phyloP scores from a whole-genome alignment of 192 early-diverging fungal genomes.

The Obelidium mucronatum region DNA sequence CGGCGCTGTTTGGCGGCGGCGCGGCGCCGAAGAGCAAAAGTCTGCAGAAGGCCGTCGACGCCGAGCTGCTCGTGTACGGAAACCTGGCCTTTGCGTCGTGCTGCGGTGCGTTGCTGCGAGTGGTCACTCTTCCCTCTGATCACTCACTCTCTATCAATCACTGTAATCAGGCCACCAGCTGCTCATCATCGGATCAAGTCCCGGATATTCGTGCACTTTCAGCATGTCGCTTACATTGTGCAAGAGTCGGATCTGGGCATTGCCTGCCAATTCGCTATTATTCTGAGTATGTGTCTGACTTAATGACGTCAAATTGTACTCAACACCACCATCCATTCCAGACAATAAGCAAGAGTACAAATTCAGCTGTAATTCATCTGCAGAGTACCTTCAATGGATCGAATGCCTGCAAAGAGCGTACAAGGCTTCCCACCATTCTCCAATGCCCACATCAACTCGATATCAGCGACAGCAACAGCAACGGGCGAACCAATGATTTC shows the following conservation, averaged over 20 bases:
- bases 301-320: not conserved
- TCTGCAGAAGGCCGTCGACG: not conserved
- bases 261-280: conserved; percentile 33
- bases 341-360: conserved; percentile 24
- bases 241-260: conserved; percentile 21
- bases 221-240: conserved; percentile 32
- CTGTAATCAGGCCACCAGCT: conserved; percentile 12
- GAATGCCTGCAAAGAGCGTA: conserved; percentile 19
- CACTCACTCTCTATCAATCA: not conserved
- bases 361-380: conserved; percentile 35
- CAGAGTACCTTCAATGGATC: conserved; percentile 40
- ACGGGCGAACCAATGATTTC: not conserved
- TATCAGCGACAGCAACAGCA: not conserved
- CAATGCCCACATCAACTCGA: not conserved
- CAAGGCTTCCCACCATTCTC: conserved; percentile 11
- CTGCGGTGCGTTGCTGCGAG: not conserved
- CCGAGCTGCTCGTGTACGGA: conserved; percentile 22
- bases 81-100: conserved; percentile 18
- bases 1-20: conserved; percentile 15
- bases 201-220: conserved; percentile 23
- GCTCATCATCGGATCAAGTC: conserved; percentile 8
- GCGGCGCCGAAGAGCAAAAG: not conserved
- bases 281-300: conserved; percentile 9
- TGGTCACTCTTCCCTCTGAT: not conserved
- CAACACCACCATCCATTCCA: not conserved